These are phyloP conservation scores for Monosporascus sp. DNA, from an alignment of 2,329 filamentous ascomycete species.

Conservation along the genomic window DNA sequence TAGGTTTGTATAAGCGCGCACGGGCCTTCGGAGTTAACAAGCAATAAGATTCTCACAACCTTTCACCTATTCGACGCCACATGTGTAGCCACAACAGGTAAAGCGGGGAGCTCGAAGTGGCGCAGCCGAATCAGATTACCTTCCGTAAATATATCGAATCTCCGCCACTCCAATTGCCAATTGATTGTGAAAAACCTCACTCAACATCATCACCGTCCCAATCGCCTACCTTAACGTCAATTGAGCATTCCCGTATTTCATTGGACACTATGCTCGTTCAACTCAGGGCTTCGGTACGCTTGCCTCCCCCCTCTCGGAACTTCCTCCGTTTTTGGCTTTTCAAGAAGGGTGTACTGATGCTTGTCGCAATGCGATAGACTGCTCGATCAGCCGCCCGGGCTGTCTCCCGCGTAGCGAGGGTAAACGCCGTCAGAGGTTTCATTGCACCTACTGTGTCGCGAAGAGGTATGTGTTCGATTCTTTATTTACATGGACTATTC, in stretches of 20 bases:
- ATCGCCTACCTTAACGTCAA: slow-evolving; percentile 30
- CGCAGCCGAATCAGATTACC: background rate
- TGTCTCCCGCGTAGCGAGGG: slow-evolving; percentile 44
- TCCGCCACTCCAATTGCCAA: background rate
- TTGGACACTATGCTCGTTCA: slow-evolving; percentile 50
- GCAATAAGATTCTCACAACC: no score
- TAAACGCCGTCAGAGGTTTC: slow-evolving; percentile 47
- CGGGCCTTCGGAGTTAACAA: background rate
- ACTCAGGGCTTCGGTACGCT: slow-evolving; percentile 51
- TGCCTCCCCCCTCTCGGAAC: slow-evolving; percentile 4
- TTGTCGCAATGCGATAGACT: slow-evolving; percentile 34
- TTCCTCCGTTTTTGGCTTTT: background rate
- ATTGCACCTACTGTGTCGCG: slow-evolving; percentile 56
- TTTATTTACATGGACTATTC: slow-evolving; percentile 16
- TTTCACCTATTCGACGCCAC: no score
- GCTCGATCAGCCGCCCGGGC: slow-evolving; percentile 44
- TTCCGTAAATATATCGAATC: background rate
- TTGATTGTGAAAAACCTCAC: background rate
- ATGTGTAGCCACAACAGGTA: background rate
- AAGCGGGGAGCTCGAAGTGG: background rate
- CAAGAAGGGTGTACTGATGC: background rate
- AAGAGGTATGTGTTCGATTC: slow-evolving; percentile 47
- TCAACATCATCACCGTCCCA: slow-evolving; percentile 8
- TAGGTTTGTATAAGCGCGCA: background rate
- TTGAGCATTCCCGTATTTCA: slow-evolving; percentile 40